These are phyloP conservation scores for Colletotrichum tofieldiae DNA, from an alignment of 2,329 filamentous ascomycete species.

Conservation along the genomic window DNA sequence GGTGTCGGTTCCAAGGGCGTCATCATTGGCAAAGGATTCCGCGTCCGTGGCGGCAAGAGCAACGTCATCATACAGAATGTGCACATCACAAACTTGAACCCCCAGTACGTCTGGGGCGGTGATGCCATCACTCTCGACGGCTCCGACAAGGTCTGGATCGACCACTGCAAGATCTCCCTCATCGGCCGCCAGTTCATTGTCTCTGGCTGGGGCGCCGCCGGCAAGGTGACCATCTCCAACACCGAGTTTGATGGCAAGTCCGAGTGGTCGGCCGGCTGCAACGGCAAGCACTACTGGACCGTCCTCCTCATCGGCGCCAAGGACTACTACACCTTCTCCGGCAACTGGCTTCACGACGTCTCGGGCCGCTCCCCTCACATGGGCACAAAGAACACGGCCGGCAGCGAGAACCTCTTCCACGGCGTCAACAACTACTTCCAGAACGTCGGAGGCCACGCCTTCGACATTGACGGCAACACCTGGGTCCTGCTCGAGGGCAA, in stretches of 20 bases:
- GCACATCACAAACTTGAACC: slow-evolving; percentile 61
- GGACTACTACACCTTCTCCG: slow-evolving; percentile 46
- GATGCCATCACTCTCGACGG: slow-evolving; percentile 59
- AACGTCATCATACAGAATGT: slow-evolving; percentile 69
- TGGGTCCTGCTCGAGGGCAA: slow-evolving; percentile 49
- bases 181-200: slow-evolving; percentile 60
- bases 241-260: slow-evolving; percentile 57
- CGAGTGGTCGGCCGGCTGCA: slow-evolving; percentile 49
- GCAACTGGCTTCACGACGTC: slow-evolving; percentile 50
- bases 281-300: slow-evolving; percentile 52
- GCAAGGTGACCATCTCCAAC: slow-evolving; percentile 55
- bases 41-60: slow-evolving; percentile 56
- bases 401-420: slow-evolving; percentile 45
- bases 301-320: slow-evolving; percentile 51
- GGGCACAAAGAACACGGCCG: slow-evolving; percentile 38
- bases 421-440: slow-evolving; percentile 51
- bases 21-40: slow-evolving; percentile 58
- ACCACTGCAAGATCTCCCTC: slow-evolving; percentile 57
- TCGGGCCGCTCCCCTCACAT: slow-evolving; percentile 49
- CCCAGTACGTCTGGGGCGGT: slow-evolving; percentile 49
- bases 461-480: slow-evolving; percentile 63
- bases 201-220: slow-evolving; percentile 52
- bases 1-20: slow-evolving; percentile 47
- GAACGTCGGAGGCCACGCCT: slow-evolving; percentile 59
- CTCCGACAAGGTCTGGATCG: slow-evolving; percentile 49